Base-by-base conservation (phyloP, 179 eudicot species). In the Drosera spatulata region DNA sequence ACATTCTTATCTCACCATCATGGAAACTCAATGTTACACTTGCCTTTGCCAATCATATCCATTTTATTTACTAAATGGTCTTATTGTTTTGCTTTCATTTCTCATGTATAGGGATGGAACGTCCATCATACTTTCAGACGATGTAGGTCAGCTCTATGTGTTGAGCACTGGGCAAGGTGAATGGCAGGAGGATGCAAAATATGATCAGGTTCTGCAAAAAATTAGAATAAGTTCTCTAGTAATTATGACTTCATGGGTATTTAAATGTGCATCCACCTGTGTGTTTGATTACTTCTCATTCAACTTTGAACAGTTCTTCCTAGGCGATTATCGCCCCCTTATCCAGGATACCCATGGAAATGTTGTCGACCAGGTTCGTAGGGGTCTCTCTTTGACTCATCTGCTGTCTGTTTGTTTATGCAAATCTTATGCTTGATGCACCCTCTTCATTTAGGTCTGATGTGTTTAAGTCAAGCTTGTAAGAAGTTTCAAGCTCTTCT, bases 271-370 rank as follows among this genome's bases (percentile, higher is more conserved):
- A 7, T 59, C 12, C 33, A 54, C 45, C 53, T 69, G 49, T 61
- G 4, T 64, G 54, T 53, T 55, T 66, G 67, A 66, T 63, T 33
- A 62, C 49, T 22, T 51, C 15, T 48, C n/a, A n/a, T 39, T 56
- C 47, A 43, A 42, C 50, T 50, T 39, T 51, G 59, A 50, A 69
- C 91, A 91, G 98, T 91, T 91, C 74, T 91, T 91, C 67, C 88
- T 91, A 45, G 98, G 98, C 55, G 98, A 91, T 68, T 91, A 88
- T 81, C 86, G 96, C 39, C 98, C 98, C 61, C 86, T 91, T 62
- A 72, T 84, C 73, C 91, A 79, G 48, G 98, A 91, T 71, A 79
- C 88, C 46, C 79, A 79, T 72, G 98, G 98, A 56, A 85, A 85
- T 82, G 91, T 84, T 67, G 82, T 91, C 72, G 98, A 91, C 79